These are phyloP conservation scores for Raphanus hybrid DNA, from an alignment of 441 rosid genomes.

Conservation along the genomic window DNA sequence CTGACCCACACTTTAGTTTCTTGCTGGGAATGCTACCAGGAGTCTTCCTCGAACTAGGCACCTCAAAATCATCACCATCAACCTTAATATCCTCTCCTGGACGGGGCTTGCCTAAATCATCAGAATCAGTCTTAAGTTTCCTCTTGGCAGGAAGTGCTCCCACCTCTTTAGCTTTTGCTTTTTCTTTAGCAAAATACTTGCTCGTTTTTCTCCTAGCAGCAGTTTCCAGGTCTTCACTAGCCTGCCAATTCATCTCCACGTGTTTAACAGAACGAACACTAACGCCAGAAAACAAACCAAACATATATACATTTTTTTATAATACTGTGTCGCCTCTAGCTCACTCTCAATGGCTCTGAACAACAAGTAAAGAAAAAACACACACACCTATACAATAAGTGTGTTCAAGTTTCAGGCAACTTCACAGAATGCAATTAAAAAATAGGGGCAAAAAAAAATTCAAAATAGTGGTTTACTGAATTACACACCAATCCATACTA, in stretches of 20 bases:
- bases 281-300: neutral
- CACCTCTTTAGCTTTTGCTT: slow-evolving; percentile 57
- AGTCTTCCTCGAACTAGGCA: slow-evolving; percentile 52
- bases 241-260: slow-evolving; percentile 43
- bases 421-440: neutral
- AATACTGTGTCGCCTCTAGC: slow-evolving; percentile 2
- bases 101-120: slow-evolving; percentile 53
- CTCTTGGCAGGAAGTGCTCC: slow-evolving; percentile 68
- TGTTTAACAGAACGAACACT: slow-evolving; percentile 8
- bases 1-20: slow-evolving; percentile 76
- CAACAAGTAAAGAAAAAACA: slow-evolving; percentile 2
- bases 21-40: slow-evolving; percentile 68
- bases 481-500: too few species aligned
- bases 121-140: slow-evolving; percentile 52
- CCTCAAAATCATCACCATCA: slow-evolving; percentile 76
- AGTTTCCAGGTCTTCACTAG: slow-evolving; percentile 53
- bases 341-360: neutral
- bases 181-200: slow-evolving; percentile 83
- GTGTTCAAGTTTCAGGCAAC: neutral
- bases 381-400: neutral
- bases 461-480: too few species aligned
- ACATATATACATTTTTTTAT: neutral
- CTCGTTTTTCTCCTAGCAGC: slow-evolving; percentile 85
- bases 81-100: slow-evolving; percentile 53
- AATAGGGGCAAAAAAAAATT: neutral